phyloP scores from a whole-genome alignment of 129 eudicot species.

The Helianthus tuberosus region DNA sequence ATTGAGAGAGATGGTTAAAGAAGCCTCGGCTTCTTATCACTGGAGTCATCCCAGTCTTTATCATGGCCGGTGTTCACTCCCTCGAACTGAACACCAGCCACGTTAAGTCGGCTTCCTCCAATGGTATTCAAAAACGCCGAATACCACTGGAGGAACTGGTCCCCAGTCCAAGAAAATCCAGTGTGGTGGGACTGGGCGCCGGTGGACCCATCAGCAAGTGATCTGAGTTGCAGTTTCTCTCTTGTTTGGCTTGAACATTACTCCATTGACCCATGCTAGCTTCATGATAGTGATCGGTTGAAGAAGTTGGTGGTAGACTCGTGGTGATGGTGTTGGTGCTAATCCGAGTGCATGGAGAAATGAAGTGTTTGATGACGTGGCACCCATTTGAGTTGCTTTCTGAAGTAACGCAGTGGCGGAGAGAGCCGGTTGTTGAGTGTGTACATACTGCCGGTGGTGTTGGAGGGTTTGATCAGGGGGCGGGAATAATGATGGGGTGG shows the following conservation, averaged over 20 bases:
- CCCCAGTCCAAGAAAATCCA: slow-evolving; percentile 84
- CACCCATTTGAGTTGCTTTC: slow-evolving; percentile 87
- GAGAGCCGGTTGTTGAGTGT: slow-evolving; percentile 56
- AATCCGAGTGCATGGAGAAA: slow-evolving; percentile 71
- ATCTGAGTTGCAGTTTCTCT: slow-evolving; percentile 28
- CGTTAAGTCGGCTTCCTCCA: slow-evolving; percentile 44
- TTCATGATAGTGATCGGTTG: slow-evolving; percentile 38
- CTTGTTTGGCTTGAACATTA: slow-evolving; percentile 36
- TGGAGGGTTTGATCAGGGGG: slow-evolving; percentile 28
- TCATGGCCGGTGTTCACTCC: slow-evolving; percentile 26
- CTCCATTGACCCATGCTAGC: slow-evolving; percentile 35
- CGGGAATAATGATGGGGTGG: slow-evolving; percentile 51
- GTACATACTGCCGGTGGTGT: slow-evolving; percentile 41
- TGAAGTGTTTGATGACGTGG: slow-evolving; percentile 62
- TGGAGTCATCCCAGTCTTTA: slow-evolving; percentile 58
- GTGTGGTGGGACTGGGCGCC: slow-evolving; percentile 49
- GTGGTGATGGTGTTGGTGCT: slow-evolving; percentile 41
- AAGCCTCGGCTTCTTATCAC: slow-evolving; percentile 60
- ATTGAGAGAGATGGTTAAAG: slow-evolving; percentile 35
- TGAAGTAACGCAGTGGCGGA: slow-evolving; percentile 89
- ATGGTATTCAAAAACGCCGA: slow-evolving; percentile 58
- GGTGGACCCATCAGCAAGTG: slow-evolving; percentile 59
- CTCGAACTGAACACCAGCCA: slow-evolving; percentile 33
- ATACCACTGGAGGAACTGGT: slow-evolving; percentile 41
- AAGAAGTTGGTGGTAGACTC: slow-evolving; percentile 30